Base-by-base conservation (phyloP, 179 eudicot species). In the Vitellaria paradoxa region DNA sequence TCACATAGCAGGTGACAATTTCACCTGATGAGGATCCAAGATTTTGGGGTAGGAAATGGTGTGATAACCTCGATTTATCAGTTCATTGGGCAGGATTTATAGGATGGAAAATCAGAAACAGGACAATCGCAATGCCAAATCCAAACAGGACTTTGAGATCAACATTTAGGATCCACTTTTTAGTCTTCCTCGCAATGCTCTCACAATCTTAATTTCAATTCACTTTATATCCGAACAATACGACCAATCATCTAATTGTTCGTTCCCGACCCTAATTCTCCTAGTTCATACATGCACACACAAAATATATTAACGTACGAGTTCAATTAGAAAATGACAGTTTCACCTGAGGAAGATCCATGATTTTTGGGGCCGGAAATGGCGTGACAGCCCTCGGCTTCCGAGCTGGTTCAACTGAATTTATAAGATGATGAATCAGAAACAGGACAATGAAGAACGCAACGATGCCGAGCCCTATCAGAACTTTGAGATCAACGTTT, bases 11-110 rank as follows among this genome's bases (percentile, higher is more conserved):
- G 65, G 40, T 53, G 17, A 17, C 7, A 64, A 46, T 52, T 14
- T 45, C 78, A 96, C 98, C 98, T 90, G 96, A 64, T 91, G 94
- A 87, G 91, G 97, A 88, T 92, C 97, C 88, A 86, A 89, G 70
- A 96, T 84, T 81, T 93, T 5, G 99, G 98, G 60, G 97, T 92
- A 47, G 99, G 97, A 82, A 93, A 94, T 0, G 99, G 99, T 18
- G 98, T 96, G 65, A 96, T 75, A 87, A 92, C 80, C 97, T 84
- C 70, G 88, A 91, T 66, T 52, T 82, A 26, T 40, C 77, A 70
- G 62, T 85, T 49, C 65, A 65, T 72, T 72, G 80, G 17, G 55
- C 26, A 26, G 77, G 63, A 72, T 68, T 79, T 64, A 72, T n/a
- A 15, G 82, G 70, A 56, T 76, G 70, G 57, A 82, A 82, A 26